A percentile compares a stretch with the other conserved stretches of the same genome.
phyloP scores from a whole-genome alignment of 352 stramenopile genomes.

The Ochromonadaceae sp. region DNA sequence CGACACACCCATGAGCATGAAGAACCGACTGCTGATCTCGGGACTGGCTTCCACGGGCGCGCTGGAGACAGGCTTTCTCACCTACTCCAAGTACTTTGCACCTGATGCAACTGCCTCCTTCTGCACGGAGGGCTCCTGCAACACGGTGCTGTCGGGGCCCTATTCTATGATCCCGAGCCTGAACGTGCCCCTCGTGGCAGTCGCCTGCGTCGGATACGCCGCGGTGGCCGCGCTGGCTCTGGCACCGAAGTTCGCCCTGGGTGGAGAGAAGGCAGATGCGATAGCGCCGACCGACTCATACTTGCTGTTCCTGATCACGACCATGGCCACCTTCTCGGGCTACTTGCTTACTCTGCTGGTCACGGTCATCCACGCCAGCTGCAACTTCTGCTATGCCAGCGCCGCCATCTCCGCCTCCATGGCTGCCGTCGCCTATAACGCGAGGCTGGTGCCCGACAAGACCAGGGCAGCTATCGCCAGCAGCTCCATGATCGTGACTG shows the following conservation, averaged over 20 bases:
- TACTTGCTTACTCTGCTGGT: conserved; percentile 43
- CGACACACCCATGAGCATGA: no score
- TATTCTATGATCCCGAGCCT: conserved; percentile 18
- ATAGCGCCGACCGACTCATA: conserved; percentile 33
- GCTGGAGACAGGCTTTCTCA: conserved; percentile 42
- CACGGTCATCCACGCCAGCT: conserved; percentile 35
- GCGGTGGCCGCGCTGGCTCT: conserved; percentile 31
- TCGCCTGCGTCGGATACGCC: conserved; percentile 20
- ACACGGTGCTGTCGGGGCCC: conserved; percentile 23
- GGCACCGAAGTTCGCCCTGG: conserved; percentile 22
- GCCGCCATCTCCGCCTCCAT: conserved; percentile 34
- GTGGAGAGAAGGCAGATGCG: no score
- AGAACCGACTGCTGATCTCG: conserved; percentile 18
- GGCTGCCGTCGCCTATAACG: conserved; percentile 30
- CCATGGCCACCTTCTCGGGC: conserved; percentile 43
- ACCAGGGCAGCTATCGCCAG: not conserved
- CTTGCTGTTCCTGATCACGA: conserved; percentile 34
- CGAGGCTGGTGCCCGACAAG: conserved; percentile 26
- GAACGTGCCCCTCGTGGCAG: conserved; percentile 19
- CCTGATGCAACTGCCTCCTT: not conserved
- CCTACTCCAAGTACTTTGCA: conserved; percentile 33
- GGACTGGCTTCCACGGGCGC: conserved; percentile 30
- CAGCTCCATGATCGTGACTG: conserved; percentile 17
- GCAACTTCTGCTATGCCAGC: conserved; percentile 40
- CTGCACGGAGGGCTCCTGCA: conserved; percentile 29